Base-by-base conservation (phyloP, 768 basidiomycete genomes). In the Trametes cubensis region DNA sequence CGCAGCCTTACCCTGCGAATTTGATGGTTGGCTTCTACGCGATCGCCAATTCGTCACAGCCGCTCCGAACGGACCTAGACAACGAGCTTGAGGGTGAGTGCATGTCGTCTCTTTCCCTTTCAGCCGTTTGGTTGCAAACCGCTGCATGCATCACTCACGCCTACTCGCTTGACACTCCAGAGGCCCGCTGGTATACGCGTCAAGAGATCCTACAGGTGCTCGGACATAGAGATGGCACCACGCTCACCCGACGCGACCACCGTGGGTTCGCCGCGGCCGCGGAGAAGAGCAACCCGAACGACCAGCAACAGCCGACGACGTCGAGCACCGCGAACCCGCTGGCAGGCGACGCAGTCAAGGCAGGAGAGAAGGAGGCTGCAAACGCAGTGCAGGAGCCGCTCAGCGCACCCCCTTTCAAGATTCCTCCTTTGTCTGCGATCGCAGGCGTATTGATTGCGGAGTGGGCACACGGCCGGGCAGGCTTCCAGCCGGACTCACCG, bases 1-100 rank as follows among this genome's bases (percentile, higher is more conserved):
- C 34, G 46, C 18, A 95, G 95, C 95, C 95, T 2, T 96, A 86
- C 77, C 95, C 95, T 8, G 84, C 93, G 15, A 94, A 85, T 72
- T 77, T 95, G 42, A 95, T 97, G 95, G 81, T 94, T 10, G 95
- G 95, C 15, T 94, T 90, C 72, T 94, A 89, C 69, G 93, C 89
- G 2, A 81, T 83, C 45, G 95, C 84, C 10, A 91, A 88, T 77
- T 78, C 87, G 1, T 79, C 83, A 4, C 80, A 94, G 69, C 83
- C 85, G 6, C 89, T 98, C 60, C 85, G 94, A 17, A 77, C 80
- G 8, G 95, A 98, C 72, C 82, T 99, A 2, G 96, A 98, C 71
- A 96, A 96, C 67, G 96, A 99, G 77, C 83, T 99, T n/a, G 87
- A 88, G 70, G 93, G 94, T 90, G 62, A 52, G 83, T 74, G 15